Percentiles rank a stretch among this genome's conserved stretches.
These are phyloP conservation scores for Parathielavia hyrcaniae DNA, from an alignment of 495 filamentous ascomycete species.

Conservation along the genomic window DNA sequence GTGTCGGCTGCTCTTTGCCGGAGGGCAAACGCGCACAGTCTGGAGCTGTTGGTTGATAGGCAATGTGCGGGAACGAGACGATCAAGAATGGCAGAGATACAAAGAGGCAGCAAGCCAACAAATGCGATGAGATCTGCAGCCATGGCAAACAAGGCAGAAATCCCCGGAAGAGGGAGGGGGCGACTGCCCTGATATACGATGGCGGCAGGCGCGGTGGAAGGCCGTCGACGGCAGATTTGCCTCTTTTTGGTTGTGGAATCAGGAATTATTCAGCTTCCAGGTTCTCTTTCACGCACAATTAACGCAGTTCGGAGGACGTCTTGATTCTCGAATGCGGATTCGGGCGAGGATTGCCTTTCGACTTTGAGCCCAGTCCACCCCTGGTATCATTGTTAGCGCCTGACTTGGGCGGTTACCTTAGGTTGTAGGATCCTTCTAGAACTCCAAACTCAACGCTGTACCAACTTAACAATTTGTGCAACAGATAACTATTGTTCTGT, in stretches of 20 bases:
- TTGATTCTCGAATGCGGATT: too few species aligned
- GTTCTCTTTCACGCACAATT: conserved; percentile 30
- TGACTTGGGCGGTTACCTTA: too few species aligned
- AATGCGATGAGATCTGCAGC: neutral
- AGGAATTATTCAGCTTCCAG: conserved; percentile 21
- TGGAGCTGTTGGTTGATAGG: neutral
- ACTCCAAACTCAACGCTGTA: too few species aligned
- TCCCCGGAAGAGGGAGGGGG: neutral
- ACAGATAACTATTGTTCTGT: too few species aligned
- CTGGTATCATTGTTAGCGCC: too few species aligned
- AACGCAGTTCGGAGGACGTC: conserved; percentile 17
- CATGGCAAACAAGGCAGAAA: neutral
- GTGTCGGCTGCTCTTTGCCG: conserved; percentile 8
- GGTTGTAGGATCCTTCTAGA: too few species aligned
- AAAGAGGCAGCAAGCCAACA: too few species aligned
- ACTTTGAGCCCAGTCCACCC: too few species aligned
- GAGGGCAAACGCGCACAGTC: neutral
- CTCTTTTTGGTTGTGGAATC: neutral
- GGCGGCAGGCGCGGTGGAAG: neutral
- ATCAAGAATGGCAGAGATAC: neutral
- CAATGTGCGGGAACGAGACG: neutral
- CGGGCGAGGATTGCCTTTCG: too few species aligned
- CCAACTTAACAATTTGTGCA: too few species aligned
- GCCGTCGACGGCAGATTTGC: neutral
- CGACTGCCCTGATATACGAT: conserved; percentile 4